phyloP scores from a whole-genome alignment of 306 rosid genomes.

The Psophocarpus tetragonolobus region DNA sequence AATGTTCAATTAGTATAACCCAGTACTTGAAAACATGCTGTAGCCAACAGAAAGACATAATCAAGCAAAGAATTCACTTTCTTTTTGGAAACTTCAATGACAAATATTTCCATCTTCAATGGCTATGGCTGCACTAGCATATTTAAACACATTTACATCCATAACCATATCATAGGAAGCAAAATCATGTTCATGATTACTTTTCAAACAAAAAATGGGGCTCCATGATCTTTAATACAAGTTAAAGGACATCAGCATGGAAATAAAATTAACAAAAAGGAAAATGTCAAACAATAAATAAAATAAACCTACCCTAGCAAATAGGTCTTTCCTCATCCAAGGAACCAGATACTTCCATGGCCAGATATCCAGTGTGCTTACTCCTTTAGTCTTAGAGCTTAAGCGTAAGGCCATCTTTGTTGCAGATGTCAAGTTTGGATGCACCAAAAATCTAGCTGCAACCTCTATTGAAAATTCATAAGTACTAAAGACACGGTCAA shows the following conservation, averaged over 20 bases:
- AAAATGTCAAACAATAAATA: background rate
- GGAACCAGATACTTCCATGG: slow-evolving; percentile 99
- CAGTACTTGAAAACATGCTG: background rate
- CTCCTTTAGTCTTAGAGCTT: slow-evolving; percentile 65
- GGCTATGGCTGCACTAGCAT: slow-evolving; percentile 15
- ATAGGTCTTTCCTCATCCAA: slow-evolving; percentile 94
- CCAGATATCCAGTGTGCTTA: slow-evolving; percentile 96
- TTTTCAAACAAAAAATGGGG: slow-evolving; percentile 20
- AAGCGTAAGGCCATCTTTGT: slow-evolving; percentile 65
- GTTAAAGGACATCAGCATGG: background rate
- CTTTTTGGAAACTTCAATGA: background rate
- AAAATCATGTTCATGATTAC: slow-evolving; percentile 21
- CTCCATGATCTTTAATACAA: slow-evolving; percentile 8
- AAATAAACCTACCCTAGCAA: slow-evolving; percentile 65
- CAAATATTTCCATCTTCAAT: slow-evolving; percentile 24
- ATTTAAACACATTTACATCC: slow-evolving; percentile 21
- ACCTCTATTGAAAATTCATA: slow-evolving; percentile 96
- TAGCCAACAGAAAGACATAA: slow-evolving; percentile 30
- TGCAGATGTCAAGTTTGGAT: slow-evolving; percentile 93
- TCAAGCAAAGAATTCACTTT: slow-evolving; percentile 22
- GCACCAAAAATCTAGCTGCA: slow-evolving; percentile 95
- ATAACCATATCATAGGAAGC: slow-evolving; percentile 2
- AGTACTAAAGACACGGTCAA: slow-evolving; percentile 87
- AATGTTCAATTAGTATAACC: slow-evolving; percentile 10
- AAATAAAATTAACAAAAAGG: slow-evolving; percentile 5